Base-by-base conservation (phyloP, 768 basidiomycete species). In the Lactifluus volemus region DNA sequence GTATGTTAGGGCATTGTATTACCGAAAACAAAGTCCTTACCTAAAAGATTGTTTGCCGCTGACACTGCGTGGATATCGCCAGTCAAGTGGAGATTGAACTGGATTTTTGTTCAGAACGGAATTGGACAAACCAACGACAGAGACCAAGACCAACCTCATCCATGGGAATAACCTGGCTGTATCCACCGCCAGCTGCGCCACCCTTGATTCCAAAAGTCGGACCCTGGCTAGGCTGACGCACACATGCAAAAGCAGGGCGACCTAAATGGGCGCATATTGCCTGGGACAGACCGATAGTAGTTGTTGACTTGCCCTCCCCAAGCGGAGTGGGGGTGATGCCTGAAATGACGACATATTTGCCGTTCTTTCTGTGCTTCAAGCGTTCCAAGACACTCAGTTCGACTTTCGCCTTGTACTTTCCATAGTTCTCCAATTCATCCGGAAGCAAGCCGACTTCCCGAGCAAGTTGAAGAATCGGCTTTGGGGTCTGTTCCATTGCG, bases 151-250 rank as follows among this genome's bases (percentile, higher is more conserved):
- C 56, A 65, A 89, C 89, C 77, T 98, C 96, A 69, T 98, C 96
- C 96, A 98, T 98, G 45, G 96, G 96, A 75, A 98, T 98, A 69
- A 99, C 91, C 71, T 97, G 95, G 71, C 92, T 93, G 77, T 98
- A 99, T 55, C 96, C 96, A 63, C 96, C 96, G 44, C 97, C 96
- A 47, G 96, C 96, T 41, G 96, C 96, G 68, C 96, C 97, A 67
- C 96, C 96, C 75, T 99, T 99, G 79, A 99, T 97, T 67, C 96
- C 96, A 71, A 98, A 99, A 0, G 96, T 98, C 38, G 96, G 96
- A 12, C 97, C 96, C 74, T 99, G 96, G 76, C 92, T 94, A 4
- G 97, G 97, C 71, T 99, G 97, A 58, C 96, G 88, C 25, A 98
- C 94, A 72, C 94, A 97, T 49, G 97, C 96, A 72, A 97, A 98